These are phyloP conservation scores for Hypoxylon subgilvum DNA, from an alignment of 495 filamentous ascomycete species.

Conservation along the genomic window DNA sequence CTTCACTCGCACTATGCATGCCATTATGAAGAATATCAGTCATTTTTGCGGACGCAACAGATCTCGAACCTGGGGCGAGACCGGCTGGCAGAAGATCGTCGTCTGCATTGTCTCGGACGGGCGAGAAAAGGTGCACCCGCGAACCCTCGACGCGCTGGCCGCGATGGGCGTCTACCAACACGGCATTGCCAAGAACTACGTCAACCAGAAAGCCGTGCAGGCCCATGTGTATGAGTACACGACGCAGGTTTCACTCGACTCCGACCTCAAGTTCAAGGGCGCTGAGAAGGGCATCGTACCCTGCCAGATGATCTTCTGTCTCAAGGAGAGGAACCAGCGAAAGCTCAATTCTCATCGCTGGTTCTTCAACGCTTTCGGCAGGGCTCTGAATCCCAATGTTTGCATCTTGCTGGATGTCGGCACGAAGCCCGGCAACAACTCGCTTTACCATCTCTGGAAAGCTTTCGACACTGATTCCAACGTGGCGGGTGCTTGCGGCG, in stretches of 20 bases:
- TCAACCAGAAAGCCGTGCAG: constrained; percentile 83
- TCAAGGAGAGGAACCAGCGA: constrained; percentile 97
- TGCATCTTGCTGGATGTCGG: constrained; percentile 97
- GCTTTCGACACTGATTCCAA: constrained; percentile 97
- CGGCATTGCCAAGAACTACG: constrained; percentile 97
- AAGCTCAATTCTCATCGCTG: constrained; percentile 98
- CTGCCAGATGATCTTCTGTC: constrained; percentile 96
- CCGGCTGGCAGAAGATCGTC: constrained; percentile 99
- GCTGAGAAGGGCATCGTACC: constrained; percentile 99
- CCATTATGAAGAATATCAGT: constrained; percentile 95
- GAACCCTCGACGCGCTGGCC: constrained; percentile 93
- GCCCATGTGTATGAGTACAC: constrained; percentile 99
- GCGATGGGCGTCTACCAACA: constrained; percentile 99
- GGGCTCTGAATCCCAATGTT: constrained; percentile 90
- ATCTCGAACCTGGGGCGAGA: constrained; percentile 93
- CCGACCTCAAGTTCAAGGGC: constrained; percentile 96
- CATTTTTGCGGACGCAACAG: constrained; percentile 94
- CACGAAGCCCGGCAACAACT: constrained; percentile 82
- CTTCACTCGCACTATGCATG: constrained; percentile 98
- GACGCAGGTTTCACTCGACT: constrained; percentile 93
- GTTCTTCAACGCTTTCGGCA: constrained; percentile 99
- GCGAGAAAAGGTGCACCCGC: constrained; percentile 88
- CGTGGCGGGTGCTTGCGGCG: constrained; percentile 93
- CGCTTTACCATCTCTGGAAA: constrained; percentile 98
- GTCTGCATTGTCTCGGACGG: constrained; percentile 96